phyloP scores from a whole-genome alignment of 495 filamentous ascomycete species.

The Penicillium dipodomyicola region DNA sequence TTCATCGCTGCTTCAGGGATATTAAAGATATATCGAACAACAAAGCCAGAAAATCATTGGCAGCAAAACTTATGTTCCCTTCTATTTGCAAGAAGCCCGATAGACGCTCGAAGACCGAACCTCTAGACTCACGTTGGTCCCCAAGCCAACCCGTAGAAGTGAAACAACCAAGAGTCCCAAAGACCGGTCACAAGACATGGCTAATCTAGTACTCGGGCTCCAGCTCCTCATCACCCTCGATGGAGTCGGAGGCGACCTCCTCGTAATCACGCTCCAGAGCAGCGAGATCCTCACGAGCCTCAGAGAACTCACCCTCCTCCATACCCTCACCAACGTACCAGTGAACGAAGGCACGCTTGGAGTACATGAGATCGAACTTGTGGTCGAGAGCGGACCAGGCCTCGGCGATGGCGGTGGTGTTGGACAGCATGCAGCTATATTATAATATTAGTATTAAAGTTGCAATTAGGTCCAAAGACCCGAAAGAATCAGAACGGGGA shows the following conservation, averaged over 20 bases:
- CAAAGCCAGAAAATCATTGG: slow-evolving; percentile 42
- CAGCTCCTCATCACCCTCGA: slow-evolving; percentile 73
- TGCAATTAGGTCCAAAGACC: not conserved
- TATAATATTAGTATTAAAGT: slow-evolving; percentile 24
- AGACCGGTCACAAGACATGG: slow-evolving; percentile 24
- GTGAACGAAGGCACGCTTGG: slow-evolving; percentile 99
- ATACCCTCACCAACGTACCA: slow-evolving; percentile 99
- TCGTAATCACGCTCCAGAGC: slow-evolving; percentile 99
- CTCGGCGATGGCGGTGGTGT: slow-evolving; percentile 98
- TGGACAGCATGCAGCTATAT: slow-evolving; percentile 93
- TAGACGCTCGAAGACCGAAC: slow-evolving; percentile 30
- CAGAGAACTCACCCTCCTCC: slow-evolving; percentile 99
- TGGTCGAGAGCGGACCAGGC: slow-evolving; percentile 95
- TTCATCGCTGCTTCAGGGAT: slow-evolving; percentile 47
- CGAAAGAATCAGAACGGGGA: not conserved
- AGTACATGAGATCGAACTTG: slow-evolving; percentile 99
- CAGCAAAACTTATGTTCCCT: slow-evolving; percentile 43
- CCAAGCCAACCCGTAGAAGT: slow-evolving; percentile 27
- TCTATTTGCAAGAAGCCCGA: slow-evolving; percentile 44
- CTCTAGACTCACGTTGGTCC: slow-evolving; percentile 26
- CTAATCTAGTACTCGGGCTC: slow-evolving; percentile 91
- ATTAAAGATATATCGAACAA: slow-evolving; percentile 52
- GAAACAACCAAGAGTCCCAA: slow-evolving; percentile 21
- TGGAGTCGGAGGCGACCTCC: slow-evolving; percentile 94
- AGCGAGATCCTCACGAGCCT: slow-evolving; percentile 96